phyloP scores from a whole-genome alignment of 129 eudicot genomes.

The Centella asiatica region DNA sequence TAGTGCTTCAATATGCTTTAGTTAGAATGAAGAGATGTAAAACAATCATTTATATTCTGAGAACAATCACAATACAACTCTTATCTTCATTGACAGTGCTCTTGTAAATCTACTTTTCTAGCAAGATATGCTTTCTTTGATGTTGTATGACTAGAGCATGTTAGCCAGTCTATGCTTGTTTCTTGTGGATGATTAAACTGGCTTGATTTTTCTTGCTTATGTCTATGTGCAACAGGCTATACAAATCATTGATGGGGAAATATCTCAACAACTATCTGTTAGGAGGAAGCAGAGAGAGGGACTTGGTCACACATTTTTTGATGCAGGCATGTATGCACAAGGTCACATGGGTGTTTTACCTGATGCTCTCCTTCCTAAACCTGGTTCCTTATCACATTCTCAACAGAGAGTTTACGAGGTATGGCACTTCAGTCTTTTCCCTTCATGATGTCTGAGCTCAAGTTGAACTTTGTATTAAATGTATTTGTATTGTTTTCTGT shows the following conservation, averaged over 20 bases:
- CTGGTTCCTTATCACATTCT: conserved; percentile 87
- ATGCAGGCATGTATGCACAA: conserved; percentile 67
- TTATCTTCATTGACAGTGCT: no score
- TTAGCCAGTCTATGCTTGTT: no score
- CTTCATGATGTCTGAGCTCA: background rate
- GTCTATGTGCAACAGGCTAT: conserved; percentile 47
- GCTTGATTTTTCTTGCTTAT: background rate
- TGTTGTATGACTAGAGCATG: no score
- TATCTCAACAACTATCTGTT: conserved; percentile 76
- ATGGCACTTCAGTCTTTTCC: background rate
- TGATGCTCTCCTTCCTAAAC: conserved; percentile 90
- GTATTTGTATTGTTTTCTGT: background rate
- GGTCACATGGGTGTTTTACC: conserved; percentile 82
- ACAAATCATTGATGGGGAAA: conserved; percentile 87
- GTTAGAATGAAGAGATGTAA: no score
- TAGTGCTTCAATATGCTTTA: no score
- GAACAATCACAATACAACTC: no score
- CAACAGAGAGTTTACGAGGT: conserved; percentile 99
- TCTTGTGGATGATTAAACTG: background rate
- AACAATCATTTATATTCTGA: no score
- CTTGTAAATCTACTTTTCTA: no score
- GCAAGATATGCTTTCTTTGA: no score
- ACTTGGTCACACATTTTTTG: conserved; percentile 64
- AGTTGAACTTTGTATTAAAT: background rate
- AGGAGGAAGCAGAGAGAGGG: conserved; percentile 89